phyloP scores from a whole-genome alignment of 306 rosid genomes.

The Herpetospermum pedunculosum region DNA sequence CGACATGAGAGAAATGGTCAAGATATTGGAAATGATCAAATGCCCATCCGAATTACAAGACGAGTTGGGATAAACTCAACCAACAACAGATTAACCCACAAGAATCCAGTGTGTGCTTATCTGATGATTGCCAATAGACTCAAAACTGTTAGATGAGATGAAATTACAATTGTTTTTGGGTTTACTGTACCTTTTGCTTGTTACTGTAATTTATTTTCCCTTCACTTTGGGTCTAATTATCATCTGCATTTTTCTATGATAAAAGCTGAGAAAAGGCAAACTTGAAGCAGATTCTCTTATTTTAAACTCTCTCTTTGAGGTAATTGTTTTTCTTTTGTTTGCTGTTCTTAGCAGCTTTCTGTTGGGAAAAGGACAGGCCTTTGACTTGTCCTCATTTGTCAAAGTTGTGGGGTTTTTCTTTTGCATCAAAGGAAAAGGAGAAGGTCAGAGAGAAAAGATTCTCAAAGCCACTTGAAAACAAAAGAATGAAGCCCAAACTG shows the following conservation, averaged over 20 bases:
- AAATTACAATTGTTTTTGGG: not conserved
- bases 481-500: not conserved
- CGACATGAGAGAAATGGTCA: conserved; percentile 93
- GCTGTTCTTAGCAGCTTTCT: not conserved
- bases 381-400: not conserved
- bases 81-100: not conserved
- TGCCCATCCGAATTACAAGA: conserved; percentile 93
- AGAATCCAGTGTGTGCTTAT: conserved; percentile 9
- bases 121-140: not conserved
- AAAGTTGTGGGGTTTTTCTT: not conserved
- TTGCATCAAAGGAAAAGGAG: not conserved
- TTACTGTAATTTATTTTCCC: conserved; percentile 38
- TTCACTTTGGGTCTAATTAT: not conserved
- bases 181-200: conserved; percentile 13
- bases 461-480: conserved; percentile 6
- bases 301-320: not conserved
- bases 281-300: not conserved
- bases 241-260: not conserved
- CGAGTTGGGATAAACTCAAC: conserved; percentile 37
- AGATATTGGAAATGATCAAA: conserved; percentile 80
- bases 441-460: conserved; percentile 5
- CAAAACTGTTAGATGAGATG: not conserved
- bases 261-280: conserved; percentile 2
- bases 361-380: conserved; percentile 1
- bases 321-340: not conserved